Conservation (phyloP, 2,329 filamentous ascomycete genomes). For the Botrytis elliptica region DNA sequence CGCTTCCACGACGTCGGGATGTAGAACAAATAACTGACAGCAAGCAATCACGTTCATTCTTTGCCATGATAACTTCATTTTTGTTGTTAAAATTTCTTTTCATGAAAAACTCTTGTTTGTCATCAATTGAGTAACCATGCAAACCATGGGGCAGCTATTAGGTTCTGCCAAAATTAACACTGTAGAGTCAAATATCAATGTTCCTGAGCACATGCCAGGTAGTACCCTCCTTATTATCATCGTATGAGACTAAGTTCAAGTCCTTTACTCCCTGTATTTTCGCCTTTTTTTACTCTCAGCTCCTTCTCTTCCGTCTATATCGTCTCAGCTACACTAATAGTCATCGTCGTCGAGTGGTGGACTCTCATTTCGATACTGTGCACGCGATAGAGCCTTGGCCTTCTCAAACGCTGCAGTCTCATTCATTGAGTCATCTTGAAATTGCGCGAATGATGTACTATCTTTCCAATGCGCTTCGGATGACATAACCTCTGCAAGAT, state of each 20-base stretch:
- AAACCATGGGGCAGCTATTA: neutral
- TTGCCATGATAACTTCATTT: neutral
- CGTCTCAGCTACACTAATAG: neutral
- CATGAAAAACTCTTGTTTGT: neutral
- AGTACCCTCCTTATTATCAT: neutral
- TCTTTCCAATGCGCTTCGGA: neutral
- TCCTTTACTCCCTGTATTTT: neutral
- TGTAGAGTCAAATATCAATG: neutral
- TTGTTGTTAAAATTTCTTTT: neutral
- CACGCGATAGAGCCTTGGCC: neutral
- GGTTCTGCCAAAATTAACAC: too few relatives aligned
- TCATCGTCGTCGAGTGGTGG: neutral
- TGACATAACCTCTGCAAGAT: neutral
- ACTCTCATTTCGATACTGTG: neutral
- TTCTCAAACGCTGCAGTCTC: neutral
- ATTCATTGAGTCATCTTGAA: neutral
- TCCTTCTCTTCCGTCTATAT: neutral
- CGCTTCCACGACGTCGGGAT: neutral
- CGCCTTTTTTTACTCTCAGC: too few relatives aligned
- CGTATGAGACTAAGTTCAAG: neutral
- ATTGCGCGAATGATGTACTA: neutral
- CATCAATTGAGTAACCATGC: neutral
- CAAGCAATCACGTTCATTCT: neutral
- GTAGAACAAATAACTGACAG: neutral
- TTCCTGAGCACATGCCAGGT: neutral